phyloP scores from a whole-genome alignment of 176 grass and related monocot species.

The Aegilops umbellulata region DNA sequence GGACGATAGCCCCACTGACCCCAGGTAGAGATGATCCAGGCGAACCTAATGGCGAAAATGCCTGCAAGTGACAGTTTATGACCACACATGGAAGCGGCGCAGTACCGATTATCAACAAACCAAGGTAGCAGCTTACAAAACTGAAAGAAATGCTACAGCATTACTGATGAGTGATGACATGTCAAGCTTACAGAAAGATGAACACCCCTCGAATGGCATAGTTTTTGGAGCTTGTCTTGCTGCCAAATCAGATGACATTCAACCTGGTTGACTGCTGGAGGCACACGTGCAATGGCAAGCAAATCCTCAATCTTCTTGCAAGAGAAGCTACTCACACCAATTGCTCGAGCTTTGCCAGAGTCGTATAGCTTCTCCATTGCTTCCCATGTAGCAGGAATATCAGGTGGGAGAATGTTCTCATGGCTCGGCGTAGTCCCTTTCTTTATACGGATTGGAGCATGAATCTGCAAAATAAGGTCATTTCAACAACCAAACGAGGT shows the following conservation, averaged over 20 bases:
- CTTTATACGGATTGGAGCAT: slow-evolving; percentile 36
- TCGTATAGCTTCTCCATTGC: slow-evolving; percentile 54
- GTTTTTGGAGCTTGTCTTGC: slow-evolving; percentile 36
- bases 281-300: slow-evolving; percentile 42
- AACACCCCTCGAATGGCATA: slow-evolving; percentile 45
- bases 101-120: not conserved
- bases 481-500: slow-evolving; percentile 6
- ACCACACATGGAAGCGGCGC: not conserved
- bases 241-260: slow-evolving; percentile 58
- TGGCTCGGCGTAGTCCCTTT: slow-evolving; percentile 30
- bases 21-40: slow-evolving; percentile 28
- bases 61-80: slow-evolving; percentile 11
- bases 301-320: slow-evolving; percentile 49
- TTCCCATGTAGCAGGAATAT: slow-evolving; percentile 55
- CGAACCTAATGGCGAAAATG: slow-evolving; percentile 48
- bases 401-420: slow-evolving; percentile 36
- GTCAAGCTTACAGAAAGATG: slow-evolving; percentile 55
- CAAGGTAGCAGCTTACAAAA: not conserved
- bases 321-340: slow-evolving; percentile 62
- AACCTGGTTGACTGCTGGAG: slow-evolving; percentile 56
- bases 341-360: slow-evolving; percentile 47
- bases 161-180: not conserved
- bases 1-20: slow-evolving; percentile 10
- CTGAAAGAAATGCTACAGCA: not conserved
- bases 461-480: slow-evolving; percentile 31